Percentiles rank a stretch among this genome's conserved stretches.
phyloP scores from a whole-genome alignment of 495 filamentous ascomycete species.

The Pyrenula massariospora region DNA sequence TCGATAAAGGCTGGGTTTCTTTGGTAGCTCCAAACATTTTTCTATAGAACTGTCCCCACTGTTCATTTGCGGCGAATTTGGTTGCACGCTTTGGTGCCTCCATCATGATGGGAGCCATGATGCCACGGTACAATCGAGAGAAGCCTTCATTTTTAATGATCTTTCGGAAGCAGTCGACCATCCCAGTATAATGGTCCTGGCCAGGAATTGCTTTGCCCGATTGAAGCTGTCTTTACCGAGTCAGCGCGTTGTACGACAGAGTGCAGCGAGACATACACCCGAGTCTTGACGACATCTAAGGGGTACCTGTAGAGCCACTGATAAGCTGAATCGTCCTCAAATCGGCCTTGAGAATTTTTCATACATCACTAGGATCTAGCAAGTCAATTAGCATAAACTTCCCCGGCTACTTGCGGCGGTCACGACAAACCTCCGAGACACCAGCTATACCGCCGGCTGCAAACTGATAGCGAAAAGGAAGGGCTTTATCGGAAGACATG shows the following conservation, averaged over 20 bases:
- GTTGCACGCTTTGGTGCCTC: conserved; percentile 96
- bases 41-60: conserved; percentile 90
- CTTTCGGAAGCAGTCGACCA: conserved; percentile 95
- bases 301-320: conserved; percentile 61
- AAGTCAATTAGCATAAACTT: neutral
- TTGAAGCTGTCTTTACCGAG: conserved; percentile 63
- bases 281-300: conserved; percentile 93
- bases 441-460: conserved; percentile 81
- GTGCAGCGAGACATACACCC: conserved; percentile 56
- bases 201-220: conserved; percentile 50
- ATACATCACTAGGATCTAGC: conserved; percentile 81
- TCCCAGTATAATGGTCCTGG: conserved; percentile 80
- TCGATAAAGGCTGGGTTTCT: conserved; percentile 81
- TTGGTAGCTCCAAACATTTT: conserved; percentile 67
- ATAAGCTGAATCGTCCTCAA: neutral
- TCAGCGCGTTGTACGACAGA: neutral
- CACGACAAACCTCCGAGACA: conserved; percentile 69
- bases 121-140: conserved; percentile 88
- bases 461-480: conserved; percentile 81
- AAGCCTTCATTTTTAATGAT: conserved; percentile 87
- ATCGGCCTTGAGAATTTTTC: conserved; percentile 3
- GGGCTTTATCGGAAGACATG: conserved; percentile 56
- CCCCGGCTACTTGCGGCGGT: conserved; percentile 6
- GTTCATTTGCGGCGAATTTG: conserved; percentile 98
- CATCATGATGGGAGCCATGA: conserved; percentile 93